A percentile compares a stretch with the other conserved stretches of the same genome.
phyloP scores from a whole-genome alignment of 1,284 basidiomycete species.

The Tylopilus sp. region DNA sequence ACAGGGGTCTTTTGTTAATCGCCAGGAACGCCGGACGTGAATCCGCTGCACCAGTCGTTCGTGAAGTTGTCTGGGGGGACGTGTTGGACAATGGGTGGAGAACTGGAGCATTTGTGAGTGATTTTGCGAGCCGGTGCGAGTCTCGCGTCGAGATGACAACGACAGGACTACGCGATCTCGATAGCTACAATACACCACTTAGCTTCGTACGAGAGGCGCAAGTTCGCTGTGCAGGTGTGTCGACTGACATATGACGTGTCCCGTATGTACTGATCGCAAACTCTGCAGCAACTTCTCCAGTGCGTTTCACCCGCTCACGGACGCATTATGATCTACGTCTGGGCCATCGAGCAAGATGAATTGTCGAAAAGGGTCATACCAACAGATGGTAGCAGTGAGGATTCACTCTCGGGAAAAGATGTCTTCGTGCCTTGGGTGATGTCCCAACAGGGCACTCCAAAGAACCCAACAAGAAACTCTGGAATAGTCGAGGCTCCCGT shows the following conservation, averaged over 20 bases:
- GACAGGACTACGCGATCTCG: conserved; percentile 89
- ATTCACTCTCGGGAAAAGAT: conserved; percentile 43
- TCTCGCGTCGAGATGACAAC: conserved; percentile 1
- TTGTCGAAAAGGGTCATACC: conserved; percentile 72
- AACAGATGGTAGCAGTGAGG: conserved; percentile 2
- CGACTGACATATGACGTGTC: not conserved
- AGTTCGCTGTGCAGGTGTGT: conserved; percentile 65
- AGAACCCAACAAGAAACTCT: not conserved
- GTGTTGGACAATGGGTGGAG: conserved; percentile 71
- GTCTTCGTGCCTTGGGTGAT: conserved; percentile 75
- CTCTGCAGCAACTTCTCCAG: conserved; percentile 57
- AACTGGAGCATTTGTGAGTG: conserved; percentile 69
- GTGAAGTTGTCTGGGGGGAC: conserved; percentile 78
- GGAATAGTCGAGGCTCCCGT: conserved; percentile 33
- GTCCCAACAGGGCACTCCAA: conserved; percentile 25
- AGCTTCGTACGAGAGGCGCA: conserved; percentile 70
- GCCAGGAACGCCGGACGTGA: conserved; percentile 57
- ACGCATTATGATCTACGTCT: conserved; percentile 92
- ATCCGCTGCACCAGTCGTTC: conserved; percentile 27
- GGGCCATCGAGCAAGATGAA: conserved; percentile 93
- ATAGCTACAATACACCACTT: conserved; percentile 96
- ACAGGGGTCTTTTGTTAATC: conserved; percentile 70
- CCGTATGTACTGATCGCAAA: conserved; percentile 3
- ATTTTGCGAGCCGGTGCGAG: no score
- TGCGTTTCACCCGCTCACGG: conserved; percentile 63